A percentile compares a stretch with the other conserved stretches of the same genome.
Conservation (phyloP, 768 basidiomycete species). For the Hysterangium stoloniferum region DNA sequence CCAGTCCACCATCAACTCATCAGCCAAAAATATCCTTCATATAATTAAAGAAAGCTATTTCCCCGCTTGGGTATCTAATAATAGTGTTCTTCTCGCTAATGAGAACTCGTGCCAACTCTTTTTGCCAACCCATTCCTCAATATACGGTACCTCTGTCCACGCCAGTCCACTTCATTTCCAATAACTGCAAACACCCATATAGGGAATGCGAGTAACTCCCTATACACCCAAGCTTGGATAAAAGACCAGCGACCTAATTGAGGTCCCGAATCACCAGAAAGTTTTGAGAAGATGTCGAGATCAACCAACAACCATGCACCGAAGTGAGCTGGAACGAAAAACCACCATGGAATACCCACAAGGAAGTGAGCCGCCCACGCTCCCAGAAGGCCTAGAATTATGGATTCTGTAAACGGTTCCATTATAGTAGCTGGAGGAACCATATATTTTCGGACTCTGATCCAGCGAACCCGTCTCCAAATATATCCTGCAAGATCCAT, state of each 20-base stretch:
- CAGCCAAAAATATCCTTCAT: neutral
- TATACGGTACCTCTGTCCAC: slow-evolving; percentile 73
- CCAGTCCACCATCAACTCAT: neutral
- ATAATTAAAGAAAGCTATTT: neutral
- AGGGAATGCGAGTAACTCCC: slow-evolving; percentile 82
- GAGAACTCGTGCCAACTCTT: slow-evolving; percentile 1
- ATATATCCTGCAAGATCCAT: slow-evolving; percentile 84
- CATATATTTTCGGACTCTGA: slow-evolving; percentile 94
- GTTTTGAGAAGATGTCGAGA: slow-evolving; percentile 70
- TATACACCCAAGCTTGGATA: slow-evolving; percentile 64
- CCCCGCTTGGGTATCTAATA: neutral
- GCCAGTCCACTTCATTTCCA: slow-evolving; percentile 81
- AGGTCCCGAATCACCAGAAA: slow-evolving; percentile 59
- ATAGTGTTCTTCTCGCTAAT: neutral
- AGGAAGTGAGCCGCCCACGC: slow-evolving; percentile 46
- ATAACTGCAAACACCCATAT: slow-evolving; percentile 80
- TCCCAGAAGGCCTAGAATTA: slow-evolving; percentile 62
- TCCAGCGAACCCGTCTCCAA: slow-evolving; percentile 89
- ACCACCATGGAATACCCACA: slow-evolving; percentile 42
- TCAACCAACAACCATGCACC: slow-evolving; percentile 70
- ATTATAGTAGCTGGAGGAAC: slow-evolving; percentile 75
- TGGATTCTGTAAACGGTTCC: slow-evolving; percentile 89
- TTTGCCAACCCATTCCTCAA: slow-evolving; percentile 64
- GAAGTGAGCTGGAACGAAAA: slow-evolving; percentile 55
- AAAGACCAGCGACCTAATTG: slow-evolving; percentile 47